Percentiles rank a stretch among this genome's conserved stretches.
Evolutionary conservation across 2,329 filamentous ascomycete species (phyloP).

Genomic region (Fusarium stilboides): DNA sequence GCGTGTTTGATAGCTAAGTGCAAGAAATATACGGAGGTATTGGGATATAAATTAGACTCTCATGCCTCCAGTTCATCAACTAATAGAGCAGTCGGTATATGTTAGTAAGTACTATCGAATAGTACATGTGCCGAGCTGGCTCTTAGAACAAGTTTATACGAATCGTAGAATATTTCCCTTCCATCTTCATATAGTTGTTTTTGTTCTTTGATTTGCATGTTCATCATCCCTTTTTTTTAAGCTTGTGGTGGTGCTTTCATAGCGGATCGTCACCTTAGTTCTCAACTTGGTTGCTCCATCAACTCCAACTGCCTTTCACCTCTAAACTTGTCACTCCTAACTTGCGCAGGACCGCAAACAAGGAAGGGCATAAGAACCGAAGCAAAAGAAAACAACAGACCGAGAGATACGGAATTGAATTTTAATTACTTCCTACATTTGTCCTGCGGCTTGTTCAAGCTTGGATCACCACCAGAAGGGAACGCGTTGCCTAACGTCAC

Average conservation of each 20-base stretch:
- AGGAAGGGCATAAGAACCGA: not conserved
- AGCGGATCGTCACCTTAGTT: not conserved
- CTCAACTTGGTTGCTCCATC: slow-evolving; percentile 39
- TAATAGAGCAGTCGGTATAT: too few relatives aligned
- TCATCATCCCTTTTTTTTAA: not conserved
- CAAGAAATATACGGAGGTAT: too few relatives aligned
- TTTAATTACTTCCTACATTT: not conserved
- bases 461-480: slow-evolving; percentile 38
- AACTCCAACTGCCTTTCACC: slow-evolving; percentile 26
- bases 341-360: not conserved
- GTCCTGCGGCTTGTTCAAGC: slow-evolving; percentile 8
- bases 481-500: slow-evolving; percentile 53
- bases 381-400: not conserved
- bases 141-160: too few relatives aligned
- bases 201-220: too few relatives aligned
- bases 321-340: not conserved
- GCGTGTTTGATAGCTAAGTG: too few relatives aligned
- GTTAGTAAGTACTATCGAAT: too few relatives aligned
- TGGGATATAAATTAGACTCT: too few relatives aligned
- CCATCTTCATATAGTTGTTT: not conserved
- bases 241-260: not conserved
- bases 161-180: too few relatives aligned
- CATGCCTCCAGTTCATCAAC: too few relatives aligned
- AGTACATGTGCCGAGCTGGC: too few relatives aligned
- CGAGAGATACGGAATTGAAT: not conserved